Percentiles rank a stretch among this genome's conserved stretches.
Evolutionary conservation across 2,329 filamentous ascomycete genomes (phyloP).

Genomic region (Pseudonectria buxi): DNA sequence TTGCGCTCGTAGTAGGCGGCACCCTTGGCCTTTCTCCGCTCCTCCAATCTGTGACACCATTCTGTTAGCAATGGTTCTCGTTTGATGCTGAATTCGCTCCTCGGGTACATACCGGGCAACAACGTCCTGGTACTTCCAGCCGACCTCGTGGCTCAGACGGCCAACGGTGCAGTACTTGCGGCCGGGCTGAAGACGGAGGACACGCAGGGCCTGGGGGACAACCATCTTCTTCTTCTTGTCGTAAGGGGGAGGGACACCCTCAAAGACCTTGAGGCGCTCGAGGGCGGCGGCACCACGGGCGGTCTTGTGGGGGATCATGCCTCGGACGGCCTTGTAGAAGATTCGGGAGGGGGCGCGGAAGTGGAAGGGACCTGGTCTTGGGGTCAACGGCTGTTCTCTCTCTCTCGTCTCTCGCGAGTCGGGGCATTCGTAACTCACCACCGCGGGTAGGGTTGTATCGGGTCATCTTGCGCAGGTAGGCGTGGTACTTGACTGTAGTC

Average conservation of each 20-base stretch:
- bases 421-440: constrained; percentile 54
- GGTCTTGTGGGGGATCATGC: constrained; percentile 99
- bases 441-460: constrained; percentile 99
- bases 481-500: constrained; percentile 94
- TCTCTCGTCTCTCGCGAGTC: constrained; percentile 1
- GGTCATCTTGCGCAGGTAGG: constrained; percentile 99
- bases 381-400: constrained; percentile 29
- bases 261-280: constrained; percentile 99
- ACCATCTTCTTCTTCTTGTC: constrained; percentile 99
- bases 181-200: constrained; percentile 94
- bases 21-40: constrained; percentile 99
- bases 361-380: constrained; percentile 82
- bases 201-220: constrained; percentile 93
- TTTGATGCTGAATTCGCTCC: no score
- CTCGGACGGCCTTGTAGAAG: constrained; percentile 99
- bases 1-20: constrained; percentile 99
- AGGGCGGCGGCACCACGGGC: constrained; percentile 92
- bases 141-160: constrained; percentile 95
- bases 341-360: constrained; percentile 98
- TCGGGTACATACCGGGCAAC: constrained; percentile 94
- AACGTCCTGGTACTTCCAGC: constrained; percentile 99
- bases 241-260: constrained; percentile 97
- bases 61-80: constrained; percentile 13
- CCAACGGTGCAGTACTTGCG: constrained; percentile 99
- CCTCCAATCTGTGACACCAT: constrained; percentile 69